phyloP scores from a whole-genome alignment of 331 rosid species.

The Spiraea crenata region DNA sequence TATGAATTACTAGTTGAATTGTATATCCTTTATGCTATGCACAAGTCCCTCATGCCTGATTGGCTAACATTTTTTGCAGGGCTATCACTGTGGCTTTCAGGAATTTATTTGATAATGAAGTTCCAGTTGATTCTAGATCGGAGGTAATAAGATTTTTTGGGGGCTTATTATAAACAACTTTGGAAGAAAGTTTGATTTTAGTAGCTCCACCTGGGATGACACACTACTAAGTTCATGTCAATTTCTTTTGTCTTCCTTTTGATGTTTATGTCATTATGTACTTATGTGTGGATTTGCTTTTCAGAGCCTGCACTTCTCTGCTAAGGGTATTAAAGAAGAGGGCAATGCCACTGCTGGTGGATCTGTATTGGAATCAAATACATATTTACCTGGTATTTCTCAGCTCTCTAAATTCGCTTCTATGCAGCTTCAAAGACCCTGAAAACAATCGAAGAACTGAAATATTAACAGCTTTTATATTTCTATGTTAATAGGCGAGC shows the following conservation, averaged over 20 bases:
- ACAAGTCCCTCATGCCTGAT: conserved; percentile 11
- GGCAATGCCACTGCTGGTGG: conserved; percentile 25
- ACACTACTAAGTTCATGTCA: not conserved
- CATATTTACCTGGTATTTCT: conserved; percentile 34
- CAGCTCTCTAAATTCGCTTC: not conserved
- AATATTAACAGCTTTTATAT: conserved; percentile 4
- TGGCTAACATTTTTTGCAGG: conserved; percentile 41
- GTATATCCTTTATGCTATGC: not conserved
- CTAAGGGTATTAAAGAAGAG: conserved; percentile 30
- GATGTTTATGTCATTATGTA: conserved; percentile 7
- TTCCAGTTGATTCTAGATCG: conserved; percentile 33
- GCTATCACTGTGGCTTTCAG: conserved; percentile 43
- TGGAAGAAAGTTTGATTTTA: not conserved
- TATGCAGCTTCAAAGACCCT: not conserved
- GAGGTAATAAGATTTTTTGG: conserved; percentile 38
- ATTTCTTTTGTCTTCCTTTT: conserved; percentile 3
- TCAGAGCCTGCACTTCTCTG: conserved; percentile 31
- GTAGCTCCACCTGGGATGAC: not conserved
- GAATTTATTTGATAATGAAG: conserved; percentile 47
- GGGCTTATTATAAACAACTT: not conserved
- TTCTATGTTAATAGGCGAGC: conserved; percentile 29
- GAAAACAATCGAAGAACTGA: not conserved
- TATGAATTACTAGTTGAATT: conserved; percentile 12
- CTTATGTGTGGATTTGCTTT: conserved; percentile 9
- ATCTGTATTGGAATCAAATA: conserved; percentile 28